Base-by-base conservation (phyloP, 441 rosid species). In the Biscutella laevigata region DNA sequence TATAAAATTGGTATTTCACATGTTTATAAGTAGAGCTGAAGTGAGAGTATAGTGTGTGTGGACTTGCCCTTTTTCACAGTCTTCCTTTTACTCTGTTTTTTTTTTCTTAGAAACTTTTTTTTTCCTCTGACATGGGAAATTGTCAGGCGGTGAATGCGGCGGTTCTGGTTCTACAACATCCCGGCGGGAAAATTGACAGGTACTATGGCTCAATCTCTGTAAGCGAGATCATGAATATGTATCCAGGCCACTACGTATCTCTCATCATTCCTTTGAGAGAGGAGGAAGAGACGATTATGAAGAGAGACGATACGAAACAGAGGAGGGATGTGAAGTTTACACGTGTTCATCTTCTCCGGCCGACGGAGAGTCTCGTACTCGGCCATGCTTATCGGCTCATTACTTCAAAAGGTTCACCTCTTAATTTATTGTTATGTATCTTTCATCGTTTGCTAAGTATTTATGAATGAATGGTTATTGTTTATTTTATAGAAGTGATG, bases 131-230 rank as follows among this genome's bases (percentile, higher is more conserved):
- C 21, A 91, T 88, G 98, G 98, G 98, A 13, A 91, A 91, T 29
- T 91, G 96, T 59, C 98, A 91, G 43, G 88, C 98, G 26, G 74
- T 91, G 11, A 96, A 88, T 53, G 98, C 98, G 1, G 98, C 98
- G 0, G 98, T 86, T 9, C 66, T 91, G 37, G 98, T 83, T 12
- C 71, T 91, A 61, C 96, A 88, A 70, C 96, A 91, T 49, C 96
- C 98, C 2, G 52, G 59, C 32, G 98, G 98, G 7, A 82, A 69
- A 53, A 59, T 91, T 38, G 96, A 91, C 59, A 82, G 96, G 74
- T 22, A 85, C 26, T 88, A 82, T 44, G 77, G 95, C 83, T 64
- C 88, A 1, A 58, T 91, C 11, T 48, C 68, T 0, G 98, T 81
- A 0, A 80, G 83, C 10, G 94, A 91, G 59, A 72, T 91, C 32